Evolutionary conservation across 495 filamentous ascomycete species (phyloP).

Genomic region (Aspergillus olivimuriae): DNA sequence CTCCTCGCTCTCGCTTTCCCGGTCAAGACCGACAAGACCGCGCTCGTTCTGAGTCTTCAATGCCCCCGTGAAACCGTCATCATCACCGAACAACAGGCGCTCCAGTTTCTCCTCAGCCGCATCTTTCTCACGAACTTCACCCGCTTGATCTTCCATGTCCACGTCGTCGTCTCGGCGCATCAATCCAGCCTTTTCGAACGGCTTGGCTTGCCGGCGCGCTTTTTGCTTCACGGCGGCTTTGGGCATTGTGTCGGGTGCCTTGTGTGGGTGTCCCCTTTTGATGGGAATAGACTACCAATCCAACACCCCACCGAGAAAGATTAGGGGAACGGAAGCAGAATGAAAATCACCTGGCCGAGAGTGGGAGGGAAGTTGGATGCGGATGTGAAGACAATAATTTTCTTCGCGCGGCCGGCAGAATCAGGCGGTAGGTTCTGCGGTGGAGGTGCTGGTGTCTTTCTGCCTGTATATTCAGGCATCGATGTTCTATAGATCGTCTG

Average conservation of each 20-base stretch:
- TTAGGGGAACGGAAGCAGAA: no score
- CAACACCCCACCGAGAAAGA: no score
- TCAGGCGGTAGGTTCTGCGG: constrained; percentile 18
- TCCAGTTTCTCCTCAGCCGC: constrained; percentile 78
- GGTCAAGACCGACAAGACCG: constrained; percentile 23
- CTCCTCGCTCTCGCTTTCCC: constrained; percentile 24
- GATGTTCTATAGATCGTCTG: no score
- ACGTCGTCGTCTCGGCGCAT: constrained; percentile 21
- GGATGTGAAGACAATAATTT: constrained; percentile 20
- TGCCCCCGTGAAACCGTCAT: constrained; percentile 67
- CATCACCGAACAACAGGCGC: constrained; percentile 77
- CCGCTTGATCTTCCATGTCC: constrained; percentile 24
- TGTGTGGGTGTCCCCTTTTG: no score
- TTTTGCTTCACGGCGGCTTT: constrained; percentile 29
- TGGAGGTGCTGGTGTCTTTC: constrained; percentile 7
- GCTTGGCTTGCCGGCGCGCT: constrained; percentile 18
- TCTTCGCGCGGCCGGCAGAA: constrained; percentile 18
- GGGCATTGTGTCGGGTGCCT: constrained; percentile 21
- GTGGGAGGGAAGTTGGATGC: no score
- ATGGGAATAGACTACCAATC: no score
- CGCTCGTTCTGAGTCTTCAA: constrained; percentile 46
- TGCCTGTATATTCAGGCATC: constrained; percentile 6
- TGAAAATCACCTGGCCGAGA: no score
- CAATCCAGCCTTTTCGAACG: constrained; percentile 17
- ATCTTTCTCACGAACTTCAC: constrained; percentile 58